A percentile compares a stretch with the other conserved stretches of the same genome.
These are phyloP conservation scores for Boletus reticulatus DNA, from an alignment of 768 basidiomycete genomes.

Conservation along the genomic window DNA sequence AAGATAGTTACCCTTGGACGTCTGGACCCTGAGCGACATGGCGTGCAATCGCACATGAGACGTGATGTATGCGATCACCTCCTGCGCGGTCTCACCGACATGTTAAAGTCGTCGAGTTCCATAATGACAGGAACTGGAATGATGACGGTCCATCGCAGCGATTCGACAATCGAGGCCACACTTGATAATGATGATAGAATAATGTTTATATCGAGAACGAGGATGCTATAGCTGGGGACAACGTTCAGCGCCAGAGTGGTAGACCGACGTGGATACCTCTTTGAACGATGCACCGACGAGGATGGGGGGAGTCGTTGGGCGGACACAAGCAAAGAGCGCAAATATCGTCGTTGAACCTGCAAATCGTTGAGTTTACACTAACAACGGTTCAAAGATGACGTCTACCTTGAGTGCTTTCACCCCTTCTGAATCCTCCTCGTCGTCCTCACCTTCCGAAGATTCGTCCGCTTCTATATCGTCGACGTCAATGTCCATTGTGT, in stretches of 20 bases:
- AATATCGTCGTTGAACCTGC: slow-evolving; percentile 72
- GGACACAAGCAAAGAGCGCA: slow-evolving; percentile 63
- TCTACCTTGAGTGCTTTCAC: slow-evolving; percentile 78
- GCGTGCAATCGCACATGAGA: slow-evolving; percentile 72
- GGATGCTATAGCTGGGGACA: slow-evolving; percentile 81
- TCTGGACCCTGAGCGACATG: slow-evolving; percentile 87
- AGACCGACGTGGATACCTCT: slow-evolving; percentile 27
- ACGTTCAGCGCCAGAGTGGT: slow-evolving; percentile 47
- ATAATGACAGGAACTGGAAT: slow-evolving; percentile 94
- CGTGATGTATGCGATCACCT: slow-evolving; percentile 74
- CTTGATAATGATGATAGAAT: slow-evolving; percentile 78
- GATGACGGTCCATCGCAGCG: slow-evolving; percentile 80
- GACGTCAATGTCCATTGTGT: slow-evolving; percentile 70
- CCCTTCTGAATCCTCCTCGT: slow-evolving; percentile 68
- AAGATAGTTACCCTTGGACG: slow-evolving; percentile 93
- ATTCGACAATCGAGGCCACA: slow-evolving; percentile 75
- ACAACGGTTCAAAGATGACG: slow-evolving; percentile 6
- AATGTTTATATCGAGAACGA: slow-evolving; percentile 95
- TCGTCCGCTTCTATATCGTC: slow-evolving; percentile 51
- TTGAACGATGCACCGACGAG: slow-evolving; percentile 27
- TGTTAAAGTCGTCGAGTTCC: slow-evolving; percentile 85
- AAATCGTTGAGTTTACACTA: slow-evolving; percentile 6
- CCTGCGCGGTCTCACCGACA: slow-evolving; percentile 74
- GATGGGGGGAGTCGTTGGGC: slow-evolving; percentile 31
- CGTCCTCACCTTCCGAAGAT: slow-evolving; percentile 46